These are phyloP conservation scores for Ophiorrhiza pumila DNA, from an alignment of 257 asterid species.

Conservation along the genomic window DNA sequence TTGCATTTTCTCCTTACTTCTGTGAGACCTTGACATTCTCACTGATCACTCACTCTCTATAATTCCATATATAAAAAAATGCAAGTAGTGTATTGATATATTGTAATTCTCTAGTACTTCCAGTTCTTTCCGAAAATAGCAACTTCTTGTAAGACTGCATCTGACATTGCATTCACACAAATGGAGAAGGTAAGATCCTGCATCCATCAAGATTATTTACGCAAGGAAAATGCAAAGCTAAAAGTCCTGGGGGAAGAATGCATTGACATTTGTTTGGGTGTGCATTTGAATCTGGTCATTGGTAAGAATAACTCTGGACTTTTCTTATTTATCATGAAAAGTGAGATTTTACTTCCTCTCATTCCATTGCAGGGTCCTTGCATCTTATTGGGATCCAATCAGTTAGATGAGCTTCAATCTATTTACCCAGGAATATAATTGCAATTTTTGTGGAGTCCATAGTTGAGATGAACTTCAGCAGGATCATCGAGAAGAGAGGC, in stretches of 20 bases:
- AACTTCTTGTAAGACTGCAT: not conserved
- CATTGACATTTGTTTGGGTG: not conserved
- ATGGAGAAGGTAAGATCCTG: not conserved
- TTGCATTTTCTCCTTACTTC: not conserved
- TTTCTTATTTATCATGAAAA: not conserved
- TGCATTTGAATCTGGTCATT: not conserved
- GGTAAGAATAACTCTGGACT: not conserved
- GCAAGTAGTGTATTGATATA: not conserved
- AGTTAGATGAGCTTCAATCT: not conserved
- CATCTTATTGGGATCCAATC: not conserved
- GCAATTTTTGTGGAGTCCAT: not conserved
- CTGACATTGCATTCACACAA: not conserved
- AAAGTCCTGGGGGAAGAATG: not conserved
- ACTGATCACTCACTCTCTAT: not conserved
- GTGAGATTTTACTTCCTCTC: not conserved
- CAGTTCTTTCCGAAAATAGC: not conserved
- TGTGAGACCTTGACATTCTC: not conserved
- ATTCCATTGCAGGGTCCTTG: not conserved
- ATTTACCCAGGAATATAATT: not conserved
- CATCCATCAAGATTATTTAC: not conserved
- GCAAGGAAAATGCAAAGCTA: not conserved
- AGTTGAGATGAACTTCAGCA: no score
- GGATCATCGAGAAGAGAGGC: not conserved
- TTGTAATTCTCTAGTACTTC: not conserved
- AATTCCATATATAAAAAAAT: not conserved